Conservation (phyloP, 176 grass and related monocot species). For the Aegilops sharonensis region DNA sequence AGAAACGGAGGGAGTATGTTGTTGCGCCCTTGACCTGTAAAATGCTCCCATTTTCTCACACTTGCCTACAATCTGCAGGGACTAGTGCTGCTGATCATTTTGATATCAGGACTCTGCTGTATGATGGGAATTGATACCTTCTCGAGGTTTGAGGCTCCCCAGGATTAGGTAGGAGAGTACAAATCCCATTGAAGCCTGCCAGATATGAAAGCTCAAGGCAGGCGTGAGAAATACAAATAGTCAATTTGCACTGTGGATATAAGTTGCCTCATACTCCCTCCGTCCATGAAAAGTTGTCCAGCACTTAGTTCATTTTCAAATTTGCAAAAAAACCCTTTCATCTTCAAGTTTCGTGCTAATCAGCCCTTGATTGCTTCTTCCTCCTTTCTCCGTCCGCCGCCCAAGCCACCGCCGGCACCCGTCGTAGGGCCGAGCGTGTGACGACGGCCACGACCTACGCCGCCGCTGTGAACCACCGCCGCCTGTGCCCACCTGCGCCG, state of each 20-base stretch:
- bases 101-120: slow-evolving; percentile 86
- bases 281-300: too few relatives aligned
- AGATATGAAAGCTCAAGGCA: not conserved
- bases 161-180: slow-evolving; percentile 46
- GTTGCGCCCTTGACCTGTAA: not conserved
- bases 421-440: too few relatives aligned
- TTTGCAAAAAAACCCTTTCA: too few relatives aligned
- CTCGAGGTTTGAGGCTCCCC: slow-evolving; percentile 70
- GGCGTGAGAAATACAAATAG: not conserved
- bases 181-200: not conserved
- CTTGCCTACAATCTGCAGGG: slow-evolving; percentile 49
- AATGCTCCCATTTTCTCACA: slow-evolving; percentile 23
- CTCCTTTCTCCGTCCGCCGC: too few relatives aligned
- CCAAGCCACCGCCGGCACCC: too few relatives aligned
- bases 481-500: too few relatives aligned
- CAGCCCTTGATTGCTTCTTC: too few relatives aligned
- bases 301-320: too few relatives aligned
- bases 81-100: slow-evolving; percentile 80
- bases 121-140: slow-evolving; percentile 94
- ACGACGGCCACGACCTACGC: too few relatives aligned
- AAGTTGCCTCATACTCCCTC: not conserved
- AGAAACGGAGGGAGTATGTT: too few relatives aligned
- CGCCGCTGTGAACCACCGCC: too few relatives aligned
- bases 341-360: too few relatives aligned
- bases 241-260: slow-evolving; percentile 22